Conservation (phyloP, 2,329 filamentous ascomycete genomes). For the Colletotrichum acutatum region DNA sequence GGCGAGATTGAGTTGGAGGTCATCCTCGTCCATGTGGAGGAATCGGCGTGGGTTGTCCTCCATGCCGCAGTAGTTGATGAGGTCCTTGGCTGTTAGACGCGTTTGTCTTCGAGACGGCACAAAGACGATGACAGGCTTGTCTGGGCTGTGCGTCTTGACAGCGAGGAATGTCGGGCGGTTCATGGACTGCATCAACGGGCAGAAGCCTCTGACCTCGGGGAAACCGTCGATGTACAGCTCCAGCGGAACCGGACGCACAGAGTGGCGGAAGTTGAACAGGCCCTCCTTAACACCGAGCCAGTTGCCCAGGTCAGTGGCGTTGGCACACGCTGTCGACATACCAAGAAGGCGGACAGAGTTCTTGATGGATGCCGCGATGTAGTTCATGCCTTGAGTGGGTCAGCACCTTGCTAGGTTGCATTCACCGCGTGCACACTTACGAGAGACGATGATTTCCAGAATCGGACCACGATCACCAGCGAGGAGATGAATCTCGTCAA, state of each 20-base stretch:
- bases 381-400: conserved; percentile 81
- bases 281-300: conserved; percentile 98
- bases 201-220: conserved; percentile 93
- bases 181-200: conserved; percentile 98
- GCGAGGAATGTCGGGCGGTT: conserved; percentile 96
- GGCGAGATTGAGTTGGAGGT: conserved; percentile 86
- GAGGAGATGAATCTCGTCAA: conserved; percentile 98
- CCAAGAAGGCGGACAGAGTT: conserved; percentile 89
- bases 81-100: conserved; percentile 90
- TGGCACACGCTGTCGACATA: conserved; percentile 99
- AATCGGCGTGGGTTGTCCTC: conserved; percentile 97
- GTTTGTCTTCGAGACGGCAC: conserved; percentile 96
- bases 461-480: conserved; percentile 97
- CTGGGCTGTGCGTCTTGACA: conserved; percentile 94
- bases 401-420: neutral
- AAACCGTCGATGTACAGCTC: conserved; percentile 99
- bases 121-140: conserved; percentile 98
- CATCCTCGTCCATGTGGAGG: conserved; percentile 93
- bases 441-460: conserved; percentile 92
- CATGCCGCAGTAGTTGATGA: conserved; percentile 98
- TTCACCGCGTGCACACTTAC: conserved; percentile 48
- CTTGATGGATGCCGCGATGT: conserved; percentile 94
- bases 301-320: conserved; percentile 91
- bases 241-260: conserved; percentile 92
- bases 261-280: conserved; percentile 97